Conservation (phyloP, 805 yeast genomes). For the Candida piceae region DNA sequence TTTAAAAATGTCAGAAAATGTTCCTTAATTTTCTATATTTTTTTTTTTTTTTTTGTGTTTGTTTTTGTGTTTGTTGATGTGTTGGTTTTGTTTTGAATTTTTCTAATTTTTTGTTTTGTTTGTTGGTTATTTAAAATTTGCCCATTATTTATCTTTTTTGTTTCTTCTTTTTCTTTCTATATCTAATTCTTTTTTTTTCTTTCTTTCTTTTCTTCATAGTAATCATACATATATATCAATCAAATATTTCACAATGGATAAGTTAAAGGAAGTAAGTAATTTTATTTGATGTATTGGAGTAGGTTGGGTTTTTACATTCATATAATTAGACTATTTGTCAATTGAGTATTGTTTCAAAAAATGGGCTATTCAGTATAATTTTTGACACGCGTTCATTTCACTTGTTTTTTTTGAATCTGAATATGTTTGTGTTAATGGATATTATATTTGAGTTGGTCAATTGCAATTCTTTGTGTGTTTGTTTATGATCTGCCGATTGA, state of each 20-base stretch:
- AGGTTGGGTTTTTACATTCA: too few species aligned
- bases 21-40: background rate
- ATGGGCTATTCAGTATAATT: too few species aligned
- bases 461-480: too few species aligned
- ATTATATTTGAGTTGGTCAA: too few species aligned
- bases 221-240: background rate
- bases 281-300: too few species aligned
- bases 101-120: background rate
- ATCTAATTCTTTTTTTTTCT: background rate
- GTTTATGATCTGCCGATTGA: too few species aligned
- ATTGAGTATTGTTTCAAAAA: too few species aligned
- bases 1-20: background rate
- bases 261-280: conserved; percentile 42
- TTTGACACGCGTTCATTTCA: too few species aligned
- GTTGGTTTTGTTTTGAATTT: background rate
- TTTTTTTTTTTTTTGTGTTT: background rate
- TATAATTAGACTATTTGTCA: too few species aligned
- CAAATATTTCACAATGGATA: conserved; percentile 35
- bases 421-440: too few species aligned
- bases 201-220: background rate
- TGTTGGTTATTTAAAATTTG: too few species aligned
- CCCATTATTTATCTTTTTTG: background rate
- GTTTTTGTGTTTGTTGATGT: background rate
- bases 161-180: background rate
- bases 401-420: too few species aligned